A percentile compares a stretch with the other conserved stretches of the same genome.
phyloP scores from a whole-genome alignment of 768 basidiomycete species.

The Thelephora aurantiotincta region DNA sequence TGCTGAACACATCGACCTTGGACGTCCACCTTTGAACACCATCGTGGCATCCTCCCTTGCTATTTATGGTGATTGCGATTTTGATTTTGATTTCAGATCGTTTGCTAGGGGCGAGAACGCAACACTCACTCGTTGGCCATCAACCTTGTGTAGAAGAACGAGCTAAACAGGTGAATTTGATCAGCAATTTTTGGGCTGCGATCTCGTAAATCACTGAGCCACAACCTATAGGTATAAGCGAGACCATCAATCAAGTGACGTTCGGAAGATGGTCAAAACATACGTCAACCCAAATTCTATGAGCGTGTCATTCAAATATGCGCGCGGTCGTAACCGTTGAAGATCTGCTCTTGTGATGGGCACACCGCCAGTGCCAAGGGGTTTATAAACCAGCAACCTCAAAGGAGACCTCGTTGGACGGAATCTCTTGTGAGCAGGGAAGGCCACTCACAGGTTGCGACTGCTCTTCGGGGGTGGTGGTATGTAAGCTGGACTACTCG shows the following conservation, averaged over 20 bases:
- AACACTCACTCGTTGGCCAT: slow-evolving; percentile 45
- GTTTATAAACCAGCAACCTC: slow-evolving; percentile 71
- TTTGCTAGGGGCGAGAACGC: background rate
- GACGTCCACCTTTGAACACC: slow-evolving; percentile 91
- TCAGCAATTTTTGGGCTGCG: slow-evolving; percentile 47
- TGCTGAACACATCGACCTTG: slow-evolving; percentile 75
- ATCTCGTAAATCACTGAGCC: slow-evolving; percentile 45
- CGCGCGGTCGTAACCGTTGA: slow-evolving; percentile 55
- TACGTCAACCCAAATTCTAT: slow-evolving; percentile 95
- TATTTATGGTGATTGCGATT: slow-evolving; percentile 18
- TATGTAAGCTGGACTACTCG: background rate
- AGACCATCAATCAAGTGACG: slow-evolving; percentile 4
- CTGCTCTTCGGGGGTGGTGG: slow-evolving; percentile 24
- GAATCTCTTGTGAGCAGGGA: background rate
- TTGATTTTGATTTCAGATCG: background rate
- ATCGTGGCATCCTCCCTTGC: slow-evolving; percentile 50
- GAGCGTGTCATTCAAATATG: slow-evolving; percentile 91
- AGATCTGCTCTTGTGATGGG: slow-evolving; percentile 74
- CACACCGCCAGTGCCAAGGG: slow-evolving; percentile 54
- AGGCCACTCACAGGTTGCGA: slow-evolving; percentile 47
- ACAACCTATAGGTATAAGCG: slow-evolving; percentile 42
- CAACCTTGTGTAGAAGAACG: slow-evolving; percentile 96
- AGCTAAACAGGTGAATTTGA: slow-evolving; percentile 84
- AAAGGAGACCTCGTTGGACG: background rate
- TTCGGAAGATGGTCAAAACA: slow-evolving; percentile 12